These are phyloP conservation scores for Nidula microcarpa DNA, from an alignment of 768 basidiomycete genomes.

Conservation along the genomic window DNA sequence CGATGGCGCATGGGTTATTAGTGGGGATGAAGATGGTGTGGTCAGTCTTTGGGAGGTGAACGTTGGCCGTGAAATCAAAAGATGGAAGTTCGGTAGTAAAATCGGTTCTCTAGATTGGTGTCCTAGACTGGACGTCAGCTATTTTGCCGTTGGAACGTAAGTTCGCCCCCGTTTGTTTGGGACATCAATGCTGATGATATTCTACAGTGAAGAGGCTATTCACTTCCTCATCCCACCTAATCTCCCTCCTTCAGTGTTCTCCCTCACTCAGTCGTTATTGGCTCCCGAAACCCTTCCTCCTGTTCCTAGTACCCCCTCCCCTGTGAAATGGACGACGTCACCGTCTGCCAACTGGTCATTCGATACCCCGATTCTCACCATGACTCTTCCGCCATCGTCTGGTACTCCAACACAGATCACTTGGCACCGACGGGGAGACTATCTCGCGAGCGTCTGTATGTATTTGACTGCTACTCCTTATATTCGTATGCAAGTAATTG, in stretches of 20 bases:
- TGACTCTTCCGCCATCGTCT: conserved; percentile 61
- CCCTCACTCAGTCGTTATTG: conserved; percentile 58
- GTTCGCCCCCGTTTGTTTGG: conserved; percentile 25
- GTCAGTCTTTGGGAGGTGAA: conserved; percentile 91
- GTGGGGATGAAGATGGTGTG: conserved; percentile 85
- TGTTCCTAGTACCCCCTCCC: conserved; percentile 50
- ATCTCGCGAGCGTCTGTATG: conserved; percentile 92
- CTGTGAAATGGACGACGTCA: conserved; percentile 66
- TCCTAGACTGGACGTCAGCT: conserved; percentile 76
- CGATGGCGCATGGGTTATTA: conserved; percentile 87
- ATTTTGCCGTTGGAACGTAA: conserved; percentile 78
- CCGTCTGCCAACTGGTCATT: conserved; percentile 41
- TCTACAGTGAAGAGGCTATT: conserved; percentile 72
- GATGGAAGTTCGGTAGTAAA: conserved; percentile 79
- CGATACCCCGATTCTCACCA: conserved; percentile 56
- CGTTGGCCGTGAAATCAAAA: conserved; percentile 83
- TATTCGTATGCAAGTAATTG: no score
- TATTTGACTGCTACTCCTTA: conserved; percentile 12
- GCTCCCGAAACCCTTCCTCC: conserved; percentile 65
- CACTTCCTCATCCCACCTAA: conserved; percentile 82
- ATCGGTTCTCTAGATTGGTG: conserved; percentile 92
- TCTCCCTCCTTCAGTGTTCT: conserved; percentile 53
- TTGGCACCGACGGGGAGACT: conserved; percentile 96
- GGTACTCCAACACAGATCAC: conserved; percentile 76
- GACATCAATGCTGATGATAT: conserved; percentile 6